phyloP scores from a whole-genome alignment of 2,329 filamentous ascomycete genomes.

The Fusarium sp. region DNA sequence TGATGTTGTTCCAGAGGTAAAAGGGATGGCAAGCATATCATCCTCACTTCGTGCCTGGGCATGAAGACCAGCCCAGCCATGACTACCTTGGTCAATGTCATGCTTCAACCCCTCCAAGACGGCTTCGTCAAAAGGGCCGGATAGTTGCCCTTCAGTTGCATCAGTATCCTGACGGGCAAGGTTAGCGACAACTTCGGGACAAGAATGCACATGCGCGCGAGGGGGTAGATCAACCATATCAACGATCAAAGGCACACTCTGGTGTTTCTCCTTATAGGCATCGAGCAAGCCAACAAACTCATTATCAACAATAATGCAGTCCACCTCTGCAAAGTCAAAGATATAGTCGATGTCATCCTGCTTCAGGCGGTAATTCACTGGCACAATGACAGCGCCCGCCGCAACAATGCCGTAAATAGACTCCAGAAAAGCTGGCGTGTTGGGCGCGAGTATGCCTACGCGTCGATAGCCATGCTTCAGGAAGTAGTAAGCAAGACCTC shows the following conservation, averaged over 20 bases:
- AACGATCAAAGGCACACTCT: constrained; percentile 75
- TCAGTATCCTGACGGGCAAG: constrained; percentile 74
- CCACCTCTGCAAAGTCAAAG: constrained; percentile 85
- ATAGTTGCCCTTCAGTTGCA: constrained; percentile 74
- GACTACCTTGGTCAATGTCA: constrained; percentile 71
- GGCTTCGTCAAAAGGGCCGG: constrained; percentile 84
- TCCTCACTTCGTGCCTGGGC: constrained; percentile 79
- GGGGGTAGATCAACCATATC: constrained; percentile 62
- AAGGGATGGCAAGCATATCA: constrained; percentile 84
- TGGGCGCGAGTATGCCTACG: constrained; percentile 88
- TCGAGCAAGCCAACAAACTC: constrained; percentile 80
- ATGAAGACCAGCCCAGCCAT: constrained; percentile 81
- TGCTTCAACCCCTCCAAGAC: constrained; percentile 81
- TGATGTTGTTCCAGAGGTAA: constrained; percentile 93
- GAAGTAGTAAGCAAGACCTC: constrained; percentile 89
- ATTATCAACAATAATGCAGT: constrained; percentile 85
- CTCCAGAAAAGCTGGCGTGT: constrained; percentile 95
- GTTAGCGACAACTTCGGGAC: constrained; percentile 10
- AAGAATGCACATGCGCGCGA: not conserved
- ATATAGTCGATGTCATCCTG: constrained; percentile 90
- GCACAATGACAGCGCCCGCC: constrained; percentile 80
- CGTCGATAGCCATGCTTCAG: constrained; percentile 76
- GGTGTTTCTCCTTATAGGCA: constrained; percentile 68
- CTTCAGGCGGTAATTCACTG: constrained; percentile 73
- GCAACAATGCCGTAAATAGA: constrained; percentile 87